These are phyloP conservation scores for Achaetomiella virescens DNA, from an alignment of 495 filamentous ascomycete genomes.

Conservation along the genomic window DNA sequence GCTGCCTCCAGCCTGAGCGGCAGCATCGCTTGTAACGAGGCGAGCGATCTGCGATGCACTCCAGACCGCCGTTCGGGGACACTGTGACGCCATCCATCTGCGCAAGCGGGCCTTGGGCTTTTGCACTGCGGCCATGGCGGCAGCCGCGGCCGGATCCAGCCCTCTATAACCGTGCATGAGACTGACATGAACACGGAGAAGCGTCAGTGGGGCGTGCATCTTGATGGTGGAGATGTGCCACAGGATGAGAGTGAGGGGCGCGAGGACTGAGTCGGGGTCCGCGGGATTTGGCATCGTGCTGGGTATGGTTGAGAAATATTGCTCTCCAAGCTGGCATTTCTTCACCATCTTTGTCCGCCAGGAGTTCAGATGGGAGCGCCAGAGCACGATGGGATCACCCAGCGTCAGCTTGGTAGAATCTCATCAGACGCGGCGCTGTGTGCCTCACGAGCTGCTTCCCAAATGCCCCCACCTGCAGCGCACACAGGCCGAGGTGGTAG, in stretches of 20 bases:
- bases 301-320: background rate
- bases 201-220: slow-evolving; percentile 26
- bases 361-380: slow-evolving; percentile 15
- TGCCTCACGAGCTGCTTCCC: slow-evolving; percentile 27
- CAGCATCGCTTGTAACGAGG: slow-evolving; percentile 9
- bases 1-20: too few relatives aligned
- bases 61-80: slow-evolving; percentile 21
- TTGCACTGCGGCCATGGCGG: slow-evolving; percentile 18
- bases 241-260: slow-evolving; percentile 23
- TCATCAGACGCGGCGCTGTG: slow-evolving; percentile 29
- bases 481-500: slow-evolving; percentile 30
- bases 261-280: background rate
- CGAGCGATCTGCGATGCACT: slow-evolving; percentile 26
- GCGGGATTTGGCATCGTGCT: slow-evolving; percentile 8
- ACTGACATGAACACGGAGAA: slow-evolving; percentile 19
- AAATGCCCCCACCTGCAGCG: slow-evolving; percentile 22
- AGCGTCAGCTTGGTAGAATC: slow-evolving; percentile 16
- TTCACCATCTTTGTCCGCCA: slow-evolving; percentile 18
- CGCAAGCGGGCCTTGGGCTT: slow-evolving; percentile 21
- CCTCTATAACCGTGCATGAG: slow-evolving; percentile 16
- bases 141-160: slow-evolving; percentile 9
- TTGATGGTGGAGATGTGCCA: slow-evolving; percentile 26
- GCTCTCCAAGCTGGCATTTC: slow-evolving; percentile 17
- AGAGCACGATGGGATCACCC: slow-evolving; percentile 11
- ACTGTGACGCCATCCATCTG: slow-evolving; percentile 20